Conservation (phyloP, 345 rosid species). For the Abelmoschus esculentus region DNA sequence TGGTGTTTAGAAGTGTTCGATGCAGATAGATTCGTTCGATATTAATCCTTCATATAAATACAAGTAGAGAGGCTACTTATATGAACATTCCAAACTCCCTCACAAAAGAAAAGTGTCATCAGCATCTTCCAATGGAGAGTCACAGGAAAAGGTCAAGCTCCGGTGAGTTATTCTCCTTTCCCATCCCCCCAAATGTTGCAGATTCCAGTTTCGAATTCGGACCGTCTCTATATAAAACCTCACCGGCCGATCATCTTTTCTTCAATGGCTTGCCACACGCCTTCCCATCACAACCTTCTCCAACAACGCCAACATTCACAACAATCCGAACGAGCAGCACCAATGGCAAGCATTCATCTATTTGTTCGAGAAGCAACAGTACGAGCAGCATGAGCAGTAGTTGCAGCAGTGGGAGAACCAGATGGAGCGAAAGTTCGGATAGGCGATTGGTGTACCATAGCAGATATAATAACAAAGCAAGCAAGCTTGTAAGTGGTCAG, state of each 20-base stretch:
- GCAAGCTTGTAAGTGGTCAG: constrained; percentile 27
- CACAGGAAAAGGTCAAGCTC: constrained; percentile 6
- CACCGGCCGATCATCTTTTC: constrained; percentile 85
- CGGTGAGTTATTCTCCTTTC: constrained; percentile 33
- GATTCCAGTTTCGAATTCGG: constrained; percentile 57
- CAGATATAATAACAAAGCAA: constrained; percentile 17
- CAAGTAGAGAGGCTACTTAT: neutral
- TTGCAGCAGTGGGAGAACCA: constrained; percentile 61
- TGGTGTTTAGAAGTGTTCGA: too few relatives aligned
- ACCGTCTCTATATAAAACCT: constrained; percentile 19
- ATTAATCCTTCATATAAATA: neutral
- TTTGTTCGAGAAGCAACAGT: constrained; percentile 63
- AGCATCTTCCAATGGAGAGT: neutral
- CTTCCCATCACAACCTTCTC: constrained; percentile 34
- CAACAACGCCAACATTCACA: neutral
- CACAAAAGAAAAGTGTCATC: neutral
- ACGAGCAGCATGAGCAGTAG: constrained; percentile 49
- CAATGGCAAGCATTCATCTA: constrained; percentile 37
- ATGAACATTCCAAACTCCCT: neutral
- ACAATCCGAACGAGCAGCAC: constrained; percentile 20
- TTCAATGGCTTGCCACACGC: constrained; percentile 72
- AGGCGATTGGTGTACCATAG: constrained; percentile 21
- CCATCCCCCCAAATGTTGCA: constrained; percentile 27
- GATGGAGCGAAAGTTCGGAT: constrained; percentile 33
- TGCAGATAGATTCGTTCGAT: too few relatives aligned